These are phyloP conservation scores for Botrytis paeoniae DNA, from an alignment of 2,329 filamentous ascomycete genomes.

Conservation along the genomic window DNA sequence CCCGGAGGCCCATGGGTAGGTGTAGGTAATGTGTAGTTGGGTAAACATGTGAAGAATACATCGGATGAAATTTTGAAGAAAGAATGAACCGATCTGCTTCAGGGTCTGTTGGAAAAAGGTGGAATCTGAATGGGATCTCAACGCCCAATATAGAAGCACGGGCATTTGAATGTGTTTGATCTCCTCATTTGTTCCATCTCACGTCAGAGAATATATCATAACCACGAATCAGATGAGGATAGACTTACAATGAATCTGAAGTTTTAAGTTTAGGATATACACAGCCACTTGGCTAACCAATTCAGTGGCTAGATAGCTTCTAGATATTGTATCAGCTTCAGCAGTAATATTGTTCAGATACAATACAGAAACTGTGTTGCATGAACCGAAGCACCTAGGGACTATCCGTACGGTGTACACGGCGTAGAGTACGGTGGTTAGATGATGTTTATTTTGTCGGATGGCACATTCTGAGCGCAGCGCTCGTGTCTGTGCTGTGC, in stretches of 20 bases:
- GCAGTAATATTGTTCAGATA: constrained; percentile 6
- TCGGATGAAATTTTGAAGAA: constrained; percentile 17
- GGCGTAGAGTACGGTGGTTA: not conserved
- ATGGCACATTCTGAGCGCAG: constrained; percentile 3
- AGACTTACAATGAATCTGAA: constrained; percentile 14
- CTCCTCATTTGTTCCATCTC: constrained; percentile 19
- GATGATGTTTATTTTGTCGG: constrained; percentile 2
- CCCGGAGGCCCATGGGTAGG: constrained; percentile 4
- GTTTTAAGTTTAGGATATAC: constrained; percentile 6
- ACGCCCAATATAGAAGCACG: constrained; percentile 17
- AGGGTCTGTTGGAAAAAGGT: constrained; percentile 10
- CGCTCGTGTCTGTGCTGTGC: not conserved
- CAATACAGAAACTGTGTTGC: constrained; percentile 12
- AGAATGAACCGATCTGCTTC: constrained; percentile 20
- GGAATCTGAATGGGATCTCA: not conserved
- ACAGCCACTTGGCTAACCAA: constrained; percentile 3
- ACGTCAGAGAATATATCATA: constrained; percentile 16
- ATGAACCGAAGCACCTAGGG: constrained; percentile 10
- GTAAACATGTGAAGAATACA: constrained; percentile 14
- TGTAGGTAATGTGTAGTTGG: constrained; percentile 1
- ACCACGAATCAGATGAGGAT: constrained; percentile 2
- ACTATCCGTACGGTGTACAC: not conserved
- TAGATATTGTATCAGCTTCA: not conserved
- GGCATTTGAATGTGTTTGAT: constrained; percentile 12
- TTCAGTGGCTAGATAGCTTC: not conserved